These are phyloP conservation scores for Oryza longistaminata DNA, from an alignment of 176 grass and related monocot genomes.

Conservation along the genomic window DNA sequence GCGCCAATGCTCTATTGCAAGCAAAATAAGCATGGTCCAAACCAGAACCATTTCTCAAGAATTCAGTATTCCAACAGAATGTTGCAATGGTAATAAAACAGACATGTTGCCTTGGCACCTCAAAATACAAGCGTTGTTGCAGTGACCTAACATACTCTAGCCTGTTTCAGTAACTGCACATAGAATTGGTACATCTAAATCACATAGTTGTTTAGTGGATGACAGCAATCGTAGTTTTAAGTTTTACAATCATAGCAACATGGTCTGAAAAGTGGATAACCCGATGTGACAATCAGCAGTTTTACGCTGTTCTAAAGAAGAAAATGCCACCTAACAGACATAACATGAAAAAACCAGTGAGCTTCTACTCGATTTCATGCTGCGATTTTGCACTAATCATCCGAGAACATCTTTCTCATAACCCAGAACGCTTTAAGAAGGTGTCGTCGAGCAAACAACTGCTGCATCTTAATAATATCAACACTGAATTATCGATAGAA, in stretches of 20 bases:
- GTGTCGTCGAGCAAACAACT: background rate
- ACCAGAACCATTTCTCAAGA: background rate
- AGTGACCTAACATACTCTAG: background rate
- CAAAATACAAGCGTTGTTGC: background rate
- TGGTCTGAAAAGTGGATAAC: background rate
- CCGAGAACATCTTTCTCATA: background rate
- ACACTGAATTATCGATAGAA: background rate
- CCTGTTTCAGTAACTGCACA: background rate
- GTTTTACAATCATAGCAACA: background rate
- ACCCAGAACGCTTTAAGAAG: background rate
- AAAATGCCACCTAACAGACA: background rate
- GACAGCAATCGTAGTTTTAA: background rate
- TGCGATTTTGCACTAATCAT: background rate
- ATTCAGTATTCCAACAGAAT: background rate
- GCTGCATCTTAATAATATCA: background rate
- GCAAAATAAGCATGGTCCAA: background rate
- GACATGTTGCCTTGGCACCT: background rate
- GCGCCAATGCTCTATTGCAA: background rate
- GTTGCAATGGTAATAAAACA: background rate
- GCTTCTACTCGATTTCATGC: background rate
- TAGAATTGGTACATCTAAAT: background rate
- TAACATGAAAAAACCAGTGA: background rate
- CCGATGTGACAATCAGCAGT: background rate
- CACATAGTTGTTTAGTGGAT: background rate
- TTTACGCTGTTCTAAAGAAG: background rate